Evolutionary conservation across 176 grass and related monocot species (phyloP), one percentile per base, ranked within the genome.

Genomic region (Phoenix dactylifera): DNA sequence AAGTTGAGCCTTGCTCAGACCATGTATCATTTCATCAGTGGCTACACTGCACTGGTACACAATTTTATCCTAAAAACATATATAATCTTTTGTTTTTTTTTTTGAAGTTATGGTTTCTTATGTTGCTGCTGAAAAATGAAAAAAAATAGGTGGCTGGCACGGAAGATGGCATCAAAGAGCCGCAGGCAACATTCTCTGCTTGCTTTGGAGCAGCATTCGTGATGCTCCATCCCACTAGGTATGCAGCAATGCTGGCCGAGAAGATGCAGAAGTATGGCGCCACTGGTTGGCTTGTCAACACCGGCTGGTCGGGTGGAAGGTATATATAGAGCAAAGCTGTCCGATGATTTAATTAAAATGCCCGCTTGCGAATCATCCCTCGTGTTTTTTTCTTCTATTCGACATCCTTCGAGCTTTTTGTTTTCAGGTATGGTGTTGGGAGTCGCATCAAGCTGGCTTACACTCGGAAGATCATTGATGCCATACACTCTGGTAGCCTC

Each of bases 1-100:
- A 98, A 98, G 68, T 79, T 98, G 14, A 92, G 72, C 74, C 79
- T 98, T 17, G 66, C 87, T 15, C 93, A 98, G 76, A 98, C 93
- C 60, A 98, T 98, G 93, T 98, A 98, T 73, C 93, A 98, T 51
- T 98, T 98, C 84, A 98, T 98, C 60, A 98, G 93, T 54, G 93
- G 93, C 62, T 98, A 98, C 81, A 98, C 93, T 54, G 93, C 93
- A 61, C 70, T 98, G 52, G 84, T 95, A 74, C 59, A 18, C 15
- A 20, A 28, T 15, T 22, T 52, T 30, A 30, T 30, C 28, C 35
- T 44, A 44, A 44, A 44, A 44, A 12, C 20, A 0, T 20, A 20
- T 20, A 20, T 20, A 20, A 20, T 20, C 20, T 20, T 20, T 20
- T 20, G 0, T 20, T 20, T 20, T 20, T n/a, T n/a, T n/a, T 20